Conservation (phyloP, 768 basidiomycete genomes). For the Boletus rex-veris region DNA sequence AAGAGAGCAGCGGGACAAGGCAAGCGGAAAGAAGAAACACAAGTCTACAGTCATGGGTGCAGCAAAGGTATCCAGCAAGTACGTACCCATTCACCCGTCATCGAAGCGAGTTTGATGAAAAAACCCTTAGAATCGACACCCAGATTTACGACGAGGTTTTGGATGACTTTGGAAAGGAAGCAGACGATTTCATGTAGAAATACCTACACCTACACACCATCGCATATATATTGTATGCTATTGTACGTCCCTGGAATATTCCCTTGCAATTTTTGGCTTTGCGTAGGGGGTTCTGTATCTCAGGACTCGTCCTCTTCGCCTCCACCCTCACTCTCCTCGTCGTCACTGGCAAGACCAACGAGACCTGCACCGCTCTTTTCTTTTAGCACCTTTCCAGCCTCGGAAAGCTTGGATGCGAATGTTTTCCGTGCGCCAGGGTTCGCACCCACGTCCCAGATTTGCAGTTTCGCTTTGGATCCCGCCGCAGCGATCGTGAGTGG, state of each 20-base stretch:
- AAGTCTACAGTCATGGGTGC: slow-evolving; percentile 71
- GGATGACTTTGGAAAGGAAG: slow-evolving; percentile 77
- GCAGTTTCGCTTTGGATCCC: slow-evolving; percentile 89
- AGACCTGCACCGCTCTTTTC: slow-evolving; percentile 67
- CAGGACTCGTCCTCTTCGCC: slow-evolving; percentile 34
- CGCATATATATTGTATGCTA: slow-evolving; percentile 13
- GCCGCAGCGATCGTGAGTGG: slow-evolving; percentile 91
- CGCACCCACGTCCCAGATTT: slow-evolving; percentile 92
- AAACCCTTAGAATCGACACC: slow-evolving; percentile 63
- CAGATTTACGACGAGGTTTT: slow-evolving; percentile 80
- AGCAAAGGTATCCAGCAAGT: slow-evolving; percentile 65
- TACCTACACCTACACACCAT: slow-evolving; percentile 17
- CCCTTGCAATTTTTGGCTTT: neutral
- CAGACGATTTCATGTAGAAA: slow-evolving; percentile 88
- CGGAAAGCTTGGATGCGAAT: slow-evolving; percentile 73
- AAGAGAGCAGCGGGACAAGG: slow-evolving; percentile 81
- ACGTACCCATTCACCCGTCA: slow-evolving; percentile 20
- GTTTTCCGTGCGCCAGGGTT: slow-evolving; percentile 81
- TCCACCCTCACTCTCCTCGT: slow-evolving; percentile 61
- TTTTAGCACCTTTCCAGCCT: slow-evolving; percentile 64
- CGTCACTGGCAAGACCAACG: slow-evolving; percentile 64
- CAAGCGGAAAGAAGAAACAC: slow-evolving; percentile 86
- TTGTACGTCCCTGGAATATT: slow-evolving; percentile 7
- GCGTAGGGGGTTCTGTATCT: neutral
- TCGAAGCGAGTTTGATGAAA: slow-evolving; percentile 11